Percentiles rank a stretch among this genome's conserved stretches.
Conservation (phyloP, 306 rosid species). For the Erythrophleum fordii region DNA sequence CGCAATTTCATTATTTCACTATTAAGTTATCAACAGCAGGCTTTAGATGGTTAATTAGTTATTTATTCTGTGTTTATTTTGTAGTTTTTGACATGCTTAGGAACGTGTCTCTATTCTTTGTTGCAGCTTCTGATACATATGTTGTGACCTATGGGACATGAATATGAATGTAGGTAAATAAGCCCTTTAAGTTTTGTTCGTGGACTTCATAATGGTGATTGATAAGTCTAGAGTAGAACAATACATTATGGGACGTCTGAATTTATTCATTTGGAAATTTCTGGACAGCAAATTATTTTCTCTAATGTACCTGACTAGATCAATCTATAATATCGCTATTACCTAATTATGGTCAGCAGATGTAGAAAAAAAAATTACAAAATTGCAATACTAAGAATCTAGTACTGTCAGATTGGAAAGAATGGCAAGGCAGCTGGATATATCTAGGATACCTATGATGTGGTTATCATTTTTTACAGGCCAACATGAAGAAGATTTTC, state of each 20-base stretch:
- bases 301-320: too few species aligned
- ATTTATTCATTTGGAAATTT: not conserved
- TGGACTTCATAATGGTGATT: not conserved
- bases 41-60: not conserved
- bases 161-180: not conserved
- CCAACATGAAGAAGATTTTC: too few species aligned
- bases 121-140: not conserved
- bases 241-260: not conserved
- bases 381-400: too few species aligned
- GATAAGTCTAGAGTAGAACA: not conserved
- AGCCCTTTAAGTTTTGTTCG: not conserved
- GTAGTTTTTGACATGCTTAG: not conserved
- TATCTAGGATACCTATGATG: not conserved
- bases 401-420: not conserved
- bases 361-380: too few species aligned
- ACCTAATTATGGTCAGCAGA: not conserved
- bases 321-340: not conserved
- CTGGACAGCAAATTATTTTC: slow-evolving; percentile 16
- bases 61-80: not conserved
- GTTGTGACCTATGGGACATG: not conserved
- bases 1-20: not conserved
- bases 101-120: not conserved
- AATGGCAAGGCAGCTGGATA: not conserved
- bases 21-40: not conserved
- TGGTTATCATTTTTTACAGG: not conserved